Conservation (phyloP, 73 alveolate genomes). For the Symbiodinium natans region DNA sequence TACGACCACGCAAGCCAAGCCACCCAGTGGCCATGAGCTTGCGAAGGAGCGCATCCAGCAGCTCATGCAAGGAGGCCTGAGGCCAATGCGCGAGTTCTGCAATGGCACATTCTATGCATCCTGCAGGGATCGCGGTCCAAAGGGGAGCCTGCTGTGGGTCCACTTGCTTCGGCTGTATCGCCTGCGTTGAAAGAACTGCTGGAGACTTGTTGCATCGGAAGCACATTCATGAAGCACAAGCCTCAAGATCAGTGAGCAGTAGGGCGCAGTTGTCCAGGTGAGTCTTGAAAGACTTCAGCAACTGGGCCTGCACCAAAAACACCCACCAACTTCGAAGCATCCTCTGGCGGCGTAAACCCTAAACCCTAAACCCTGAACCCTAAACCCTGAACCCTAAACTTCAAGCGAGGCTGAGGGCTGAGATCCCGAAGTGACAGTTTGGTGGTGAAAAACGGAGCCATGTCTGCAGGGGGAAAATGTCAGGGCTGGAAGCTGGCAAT, state of each 20-base stretch:
- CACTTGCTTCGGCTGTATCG: slow-evolving; percentile 59
- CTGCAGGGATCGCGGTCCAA: too few species aligned
- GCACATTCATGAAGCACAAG: not conserved
- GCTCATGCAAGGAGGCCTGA: slow-evolving; percentile 52
- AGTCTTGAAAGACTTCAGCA: slow-evolving; percentile 33
- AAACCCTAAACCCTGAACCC: not conserved
- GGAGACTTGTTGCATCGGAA: not conserved
- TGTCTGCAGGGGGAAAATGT: too few species aligned
- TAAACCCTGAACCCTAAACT: too few species aligned
- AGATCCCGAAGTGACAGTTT: not conserved
- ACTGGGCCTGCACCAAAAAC: not conserved
- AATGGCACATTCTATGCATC: too few species aligned
- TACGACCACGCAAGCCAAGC: not conserved
- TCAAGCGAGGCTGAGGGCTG: too few species aligned
- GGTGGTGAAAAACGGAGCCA: too few species aligned
- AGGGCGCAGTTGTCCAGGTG: slow-evolving; percentile 76
- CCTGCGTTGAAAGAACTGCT: not conserved
- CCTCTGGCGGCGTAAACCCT: too few species aligned
- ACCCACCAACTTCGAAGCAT: too few species aligned
- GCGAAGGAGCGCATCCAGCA: slow-evolving; percentile 74
- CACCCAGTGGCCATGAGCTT: slow-evolving; percentile 81
- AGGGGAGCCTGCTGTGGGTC: slow-evolving; percentile 21
- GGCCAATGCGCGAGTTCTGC: not conserved
- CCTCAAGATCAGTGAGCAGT: slow-evolving; percentile 71
- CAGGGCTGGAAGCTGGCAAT: too few species aligned